Base-by-base conservation (phyloP, 2,329 filamentous ascomycete species). In the Fusarium coicis region DNA sequence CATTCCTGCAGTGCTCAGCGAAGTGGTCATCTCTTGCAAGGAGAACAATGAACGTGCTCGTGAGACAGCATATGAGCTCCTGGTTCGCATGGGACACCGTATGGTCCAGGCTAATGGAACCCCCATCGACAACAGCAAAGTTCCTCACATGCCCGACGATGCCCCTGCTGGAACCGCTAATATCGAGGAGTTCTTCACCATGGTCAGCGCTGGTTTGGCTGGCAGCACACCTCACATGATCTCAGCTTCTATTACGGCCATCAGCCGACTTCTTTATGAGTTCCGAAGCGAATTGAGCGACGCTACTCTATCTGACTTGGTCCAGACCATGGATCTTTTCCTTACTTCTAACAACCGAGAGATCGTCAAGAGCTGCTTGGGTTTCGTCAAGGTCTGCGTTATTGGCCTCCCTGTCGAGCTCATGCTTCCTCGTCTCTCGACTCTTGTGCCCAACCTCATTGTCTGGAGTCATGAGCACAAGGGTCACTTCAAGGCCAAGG, bases 381-480 rank as follows among this genome's bases (percentile, higher is more conserved):
- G 96, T 26, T 99, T 99, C 80, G 93, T 98, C 79, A 99, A 99
- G 85, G 94, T 99, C 32, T 97, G 94, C 76, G 91, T 97, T 66
- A 94, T 98, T 77, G 92, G 93, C 66, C 85, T 98, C 36, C 94
- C 96, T 1, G 89, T 91, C 44, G 90, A 93, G 10, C 87, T 97
- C 72, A 92, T 99, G 85, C 87, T 92, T 40, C 92, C 94, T 9
- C 90, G 95, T 30, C 89, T 99, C 40, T 85, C 87, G 37, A 90
- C 91, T 0, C 87, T 99, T 53, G 89, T 99, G 5, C 94, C 95
- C 7, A 97, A 97, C 82, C 87, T 98, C 26, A 94, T 98, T 87
- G 91, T 95, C 46, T 99, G 96, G 96, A 95, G 93, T 80, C 94
- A 98, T 82, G 96, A 99, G 83, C 97, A 99, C 86, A 98, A 98